Percentiles rank a stretch among this genome's conserved stretches.
These are phyloP conservation scores for Aspergillus hortae DNA, from an alignment of 2,329 filamentous ascomycete species.

Conservation along the genomic window DNA sequence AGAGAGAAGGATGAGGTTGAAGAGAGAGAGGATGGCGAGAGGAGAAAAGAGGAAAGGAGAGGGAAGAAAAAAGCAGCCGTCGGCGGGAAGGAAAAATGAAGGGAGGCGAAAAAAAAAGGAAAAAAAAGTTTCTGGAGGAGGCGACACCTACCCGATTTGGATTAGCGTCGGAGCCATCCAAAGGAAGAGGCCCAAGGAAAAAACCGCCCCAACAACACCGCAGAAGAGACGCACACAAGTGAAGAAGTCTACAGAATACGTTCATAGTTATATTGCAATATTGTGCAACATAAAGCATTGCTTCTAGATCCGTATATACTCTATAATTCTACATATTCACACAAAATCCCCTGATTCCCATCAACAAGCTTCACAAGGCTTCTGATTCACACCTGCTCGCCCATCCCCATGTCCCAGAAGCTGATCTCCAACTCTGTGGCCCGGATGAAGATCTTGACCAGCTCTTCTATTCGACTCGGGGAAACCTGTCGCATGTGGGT, in stretches of 20 bases:
- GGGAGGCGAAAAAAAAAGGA: constrained; percentile 19
- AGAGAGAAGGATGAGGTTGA: constrained; percentile 14
- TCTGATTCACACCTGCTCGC: constrained; percentile 14
- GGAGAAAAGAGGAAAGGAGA: constrained; percentile 23
- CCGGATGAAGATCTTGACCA: constrained; percentile 79
- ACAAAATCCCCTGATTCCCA: not conserved
- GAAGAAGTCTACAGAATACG: too few species aligned
- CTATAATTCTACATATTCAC: too few species aligned
- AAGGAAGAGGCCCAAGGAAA: constrained; percentile 1
- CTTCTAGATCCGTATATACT: too few species aligned
- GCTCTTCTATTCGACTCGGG: constrained; percentile 70
- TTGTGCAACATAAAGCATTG: too few species aligned
- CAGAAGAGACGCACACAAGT: not conserved
- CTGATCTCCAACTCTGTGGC: constrained; percentile 76
- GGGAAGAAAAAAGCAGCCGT: constrained; percentile 15
- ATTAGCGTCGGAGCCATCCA: constrained; percentile 17
- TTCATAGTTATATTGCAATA: too few species aligned
- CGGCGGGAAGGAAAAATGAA: constrained; percentile 21
- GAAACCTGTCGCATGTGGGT: constrained; percentile 70
- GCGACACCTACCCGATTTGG: constrained; percentile 23
- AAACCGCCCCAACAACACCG: not conserved
- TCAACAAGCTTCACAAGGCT: not conserved
- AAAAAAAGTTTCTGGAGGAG: constrained; percentile 16
- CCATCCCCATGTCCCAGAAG: constrained; percentile 69
- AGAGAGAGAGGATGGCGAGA: constrained; percentile 11